Percentiles rank a stretch among this genome's conserved stretches.
Evolutionary conservation across 208 protist genomes (phyloP).

Genomic region (Leishmania aethiopica): DNA sequence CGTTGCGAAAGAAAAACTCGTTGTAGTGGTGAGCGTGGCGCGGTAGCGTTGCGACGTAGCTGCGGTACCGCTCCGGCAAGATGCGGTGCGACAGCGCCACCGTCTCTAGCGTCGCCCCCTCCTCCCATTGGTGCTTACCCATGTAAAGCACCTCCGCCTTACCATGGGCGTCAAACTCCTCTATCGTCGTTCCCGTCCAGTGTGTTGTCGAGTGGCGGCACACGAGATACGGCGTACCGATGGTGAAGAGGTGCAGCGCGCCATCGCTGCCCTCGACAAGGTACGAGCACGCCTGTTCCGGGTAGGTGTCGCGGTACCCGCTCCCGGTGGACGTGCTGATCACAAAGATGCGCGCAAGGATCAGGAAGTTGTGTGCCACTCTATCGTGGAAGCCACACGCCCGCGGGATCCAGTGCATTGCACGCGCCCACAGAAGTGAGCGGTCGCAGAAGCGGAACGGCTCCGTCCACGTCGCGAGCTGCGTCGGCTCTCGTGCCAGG

Average conservation of each 20-base stretch:
- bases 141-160: slow-evolving; percentile 75
- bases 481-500: slow-evolving; percentile 45
- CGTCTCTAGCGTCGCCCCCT: slow-evolving; percentile 71
- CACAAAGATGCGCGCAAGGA: slow-evolving; percentile 82
- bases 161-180: slow-evolving; percentile 64
- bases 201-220: slow-evolving; percentile 61
- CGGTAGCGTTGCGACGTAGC: slow-evolving; percentile 45
- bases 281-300: slow-evolving; percentile 82
- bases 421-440: slow-evolving; percentile 63
- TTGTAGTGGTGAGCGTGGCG: slow-evolving; percentile 36
- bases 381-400: slow-evolving; percentile 71
- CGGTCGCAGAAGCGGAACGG: slow-evolving; percentile 85
- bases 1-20: slow-evolving; percentile 88
- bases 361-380: slow-evolving; percentile 51
- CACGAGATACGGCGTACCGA: slow-evolving; percentile 82
- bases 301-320: slow-evolving; percentile 60
- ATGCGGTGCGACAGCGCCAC: slow-evolving; percentile 80
- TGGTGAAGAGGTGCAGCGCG: slow-evolving; percentile 82
- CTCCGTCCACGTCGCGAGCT: slow-evolving; percentile 86
- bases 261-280: slow-evolving; percentile 57
- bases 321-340: slow-evolving; percentile 56
- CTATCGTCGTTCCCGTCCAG: slow-evolving; percentile 71
- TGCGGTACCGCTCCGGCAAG: slow-evolving; percentile 74
- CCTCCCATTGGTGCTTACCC: slow-evolving; percentile 84
- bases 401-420: slow-evolving; percentile 83